These are phyloP conservation scores for Begonia masoniana DNA, from an alignment of 306 rosid genomes.

Conservation along the genomic window DNA sequence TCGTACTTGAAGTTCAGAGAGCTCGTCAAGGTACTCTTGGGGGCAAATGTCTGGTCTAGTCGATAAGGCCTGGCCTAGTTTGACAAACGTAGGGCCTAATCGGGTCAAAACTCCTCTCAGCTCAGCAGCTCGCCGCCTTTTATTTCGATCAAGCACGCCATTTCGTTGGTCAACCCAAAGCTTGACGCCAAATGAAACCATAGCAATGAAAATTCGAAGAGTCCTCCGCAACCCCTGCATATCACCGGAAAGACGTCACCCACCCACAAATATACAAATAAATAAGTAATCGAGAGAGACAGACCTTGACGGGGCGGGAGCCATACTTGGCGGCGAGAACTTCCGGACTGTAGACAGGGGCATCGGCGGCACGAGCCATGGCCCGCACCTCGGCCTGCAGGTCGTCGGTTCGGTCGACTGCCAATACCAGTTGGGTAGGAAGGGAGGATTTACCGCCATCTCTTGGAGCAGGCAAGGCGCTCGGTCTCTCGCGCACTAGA, in stretches of 20 bases:
- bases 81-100: constrained; percentile 94
- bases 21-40: constrained; percentile 75
- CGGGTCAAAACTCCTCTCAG: constrained; percentile 49
- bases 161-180: constrained; percentile 48
- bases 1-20: constrained; percentile 72
- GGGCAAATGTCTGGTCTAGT: constrained; percentile 94
- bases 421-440: constrained; percentile 8
- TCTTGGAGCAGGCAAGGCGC: constrained; percentile 15
- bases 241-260: background rate
- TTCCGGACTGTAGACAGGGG: constrained; percentile 51
- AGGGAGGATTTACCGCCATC: constrained; percentile 6
- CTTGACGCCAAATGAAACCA: constrained; percentile 49
- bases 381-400: constrained; percentile 71
- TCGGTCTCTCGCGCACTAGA: constrained; percentile 36
- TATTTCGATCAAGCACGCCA: constrained; percentile 46
- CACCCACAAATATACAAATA: background rate
- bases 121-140: constrained; percentile 55
- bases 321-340: constrained; percentile 42
- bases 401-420: constrained; percentile 41
- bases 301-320: constrained; percentile 56
- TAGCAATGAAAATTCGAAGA: constrained; percentile 36
- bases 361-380: constrained; percentile 49
- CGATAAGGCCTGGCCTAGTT: constrained; percentile 89
- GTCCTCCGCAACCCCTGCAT: constrained; percentile 59
- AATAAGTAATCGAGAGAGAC: background rate